A percentile compares a stretch with the other conserved stretches of the same genome.
phyloP scores from a whole-genome alignment of 495 filamentous ascomycete genomes.

The Penicillium waksmanii region DNA sequence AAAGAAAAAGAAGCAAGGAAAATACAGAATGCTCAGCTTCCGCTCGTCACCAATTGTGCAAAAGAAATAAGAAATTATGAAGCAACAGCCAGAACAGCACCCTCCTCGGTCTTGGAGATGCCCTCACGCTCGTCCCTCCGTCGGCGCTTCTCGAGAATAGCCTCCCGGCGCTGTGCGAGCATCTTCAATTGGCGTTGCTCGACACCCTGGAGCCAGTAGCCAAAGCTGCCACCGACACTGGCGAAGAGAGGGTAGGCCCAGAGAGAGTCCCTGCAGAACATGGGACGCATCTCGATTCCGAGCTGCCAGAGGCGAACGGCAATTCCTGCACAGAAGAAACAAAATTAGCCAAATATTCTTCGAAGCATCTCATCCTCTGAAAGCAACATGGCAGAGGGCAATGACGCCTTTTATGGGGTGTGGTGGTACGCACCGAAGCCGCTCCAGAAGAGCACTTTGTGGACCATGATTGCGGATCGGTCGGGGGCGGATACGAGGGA shows the following conservation, averaged over 20 bases:
- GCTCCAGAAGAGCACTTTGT: slow-evolving; percentile 93
- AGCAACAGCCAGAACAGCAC: slow-evolving; percentile 44
- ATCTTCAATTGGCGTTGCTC: slow-evolving; percentile 75
- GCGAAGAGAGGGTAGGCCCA: slow-evolving; percentile 94
- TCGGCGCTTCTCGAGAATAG: slow-evolving; percentile 85
- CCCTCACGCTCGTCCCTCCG: slow-evolving; percentile 68
- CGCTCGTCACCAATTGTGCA: slow-evolving; percentile 22
- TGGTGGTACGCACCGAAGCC: slow-evolving; percentile 80
- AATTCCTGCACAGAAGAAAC: slow-evolving; percentile 60
- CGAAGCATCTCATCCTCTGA: not conserved
- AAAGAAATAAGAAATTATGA: slow-evolving; percentile 29
- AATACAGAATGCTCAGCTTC: slow-evolving; percentile 29
- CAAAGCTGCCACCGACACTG: slow-evolving; percentile 82
- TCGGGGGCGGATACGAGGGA: slow-evolving; percentile 20
- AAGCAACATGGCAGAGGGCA: too few relatives aligned
- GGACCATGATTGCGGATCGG: slow-evolving; percentile 52
- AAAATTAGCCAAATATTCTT: slow-evolving; percentile 3
- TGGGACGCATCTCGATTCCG: slow-evolving; percentile 96
- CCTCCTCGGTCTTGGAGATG: slow-evolving; percentile 39
- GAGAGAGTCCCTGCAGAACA: slow-evolving; percentile 75
- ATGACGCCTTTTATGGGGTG: slow-evolving; percentile 3
- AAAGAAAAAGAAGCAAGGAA: slow-evolving; percentile 32
- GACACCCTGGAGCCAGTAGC: slow-evolving; percentile 92
- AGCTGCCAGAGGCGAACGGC: slow-evolving; percentile 93
- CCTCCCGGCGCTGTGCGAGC: slow-evolving; percentile 72